Evolutionary conservation across 1,284 basidiomycete species (phyloP), one percentile per base, ranked within the genome.

Genomic region (Cutaneotrichosporon sp.): DNA sequence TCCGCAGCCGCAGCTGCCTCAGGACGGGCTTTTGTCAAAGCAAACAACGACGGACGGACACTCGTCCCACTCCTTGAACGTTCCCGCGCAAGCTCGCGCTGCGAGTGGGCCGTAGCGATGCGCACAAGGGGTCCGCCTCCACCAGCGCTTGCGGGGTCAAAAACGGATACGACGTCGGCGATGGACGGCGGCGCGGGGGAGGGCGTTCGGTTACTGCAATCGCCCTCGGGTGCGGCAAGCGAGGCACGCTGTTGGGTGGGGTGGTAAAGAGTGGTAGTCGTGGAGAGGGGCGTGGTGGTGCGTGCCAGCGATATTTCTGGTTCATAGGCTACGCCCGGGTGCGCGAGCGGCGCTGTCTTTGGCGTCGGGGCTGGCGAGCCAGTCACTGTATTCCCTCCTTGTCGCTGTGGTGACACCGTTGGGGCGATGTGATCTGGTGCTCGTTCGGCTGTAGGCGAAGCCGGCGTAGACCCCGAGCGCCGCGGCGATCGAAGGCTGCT

Each of bases 81-180:
- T 17, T 44, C 42, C 14, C 44, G 33, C 18, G 44, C 44, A 13
- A 36, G 33, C 14, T 37, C 35, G n/a, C 54, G 54, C 30, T 45
- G 34, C 4, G 56, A 52, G 51, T 65, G 59, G 18, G 60, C 62
- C 0, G 68, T 65, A 4, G 65, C 64, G 30, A 69, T 66, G 18
- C 68, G 60, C 36, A 54, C 55, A 8, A 69, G 56, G 1, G 68
- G 68, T 4, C 68, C 68, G 13, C 68, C 68, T 5, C 68, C 68
- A 15, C 68, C 68, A 1, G 56, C 62, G 2, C 60, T 59, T 12
- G 68, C 68, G 2, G 68, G 68, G 52, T 69, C 68, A 38, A 69
- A 57, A 17, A 67, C 52, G 7, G 58, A 40, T n/a, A 69, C 54
- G 39, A 69, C 54, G 50, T 68, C 68, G 8, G 60, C 57, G 2